Conservation (phyloP, 1,284 basidiomycete species). For the Coniferiporia weirii region DNA sequence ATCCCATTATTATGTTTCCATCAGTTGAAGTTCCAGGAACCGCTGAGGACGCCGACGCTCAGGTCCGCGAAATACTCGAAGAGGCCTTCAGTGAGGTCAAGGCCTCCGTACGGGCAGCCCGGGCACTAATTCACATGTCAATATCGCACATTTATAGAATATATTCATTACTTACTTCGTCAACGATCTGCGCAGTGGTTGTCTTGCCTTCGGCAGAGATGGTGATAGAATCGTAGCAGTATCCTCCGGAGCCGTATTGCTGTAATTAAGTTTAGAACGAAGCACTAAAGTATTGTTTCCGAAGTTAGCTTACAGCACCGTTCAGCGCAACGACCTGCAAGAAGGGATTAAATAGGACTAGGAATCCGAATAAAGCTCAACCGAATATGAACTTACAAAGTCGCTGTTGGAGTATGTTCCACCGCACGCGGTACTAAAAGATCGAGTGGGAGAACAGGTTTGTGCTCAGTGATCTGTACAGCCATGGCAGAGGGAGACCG, state of each 20-base stretch:
- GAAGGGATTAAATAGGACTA: neutral
- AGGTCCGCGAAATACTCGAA: slow-evolving; percentile 56
- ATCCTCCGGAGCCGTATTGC: slow-evolving; percentile 18
- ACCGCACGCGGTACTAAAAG: slow-evolving; percentile 15
- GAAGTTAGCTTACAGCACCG: neutral
- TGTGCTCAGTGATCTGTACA: neutral
- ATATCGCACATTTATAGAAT: neutral
- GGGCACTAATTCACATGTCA: neutral
- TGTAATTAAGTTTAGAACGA: neutral
- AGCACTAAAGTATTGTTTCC: neutral
- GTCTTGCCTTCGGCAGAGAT: slow-evolving; percentile 19
- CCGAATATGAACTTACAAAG: slow-evolving; percentile 1
- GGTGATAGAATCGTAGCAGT: slow-evolving; percentile 19
- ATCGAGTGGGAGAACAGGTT: too few species aligned
- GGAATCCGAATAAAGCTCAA: neutral
- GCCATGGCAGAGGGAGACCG: neutral
- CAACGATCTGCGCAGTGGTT: slow-evolving; percentile 19
- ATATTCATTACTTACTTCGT: slow-evolving; percentile 15
- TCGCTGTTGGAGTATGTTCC: slow-evolving; percentile 9
- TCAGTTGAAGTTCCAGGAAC: slow-evolving; percentile 46
- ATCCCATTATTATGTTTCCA: neutral
- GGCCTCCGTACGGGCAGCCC: slow-evolving; percentile 31
- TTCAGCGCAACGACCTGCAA: slow-evolving; percentile 20
- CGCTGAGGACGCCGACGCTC: slow-evolving; percentile 47
- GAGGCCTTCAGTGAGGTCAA: slow-evolving; percentile 75